These are phyloP conservation scores for Rhizopus arrhizus DNA, from an alignment of 371 early-diverging fungal species.

Conservation along the genomic window DNA sequence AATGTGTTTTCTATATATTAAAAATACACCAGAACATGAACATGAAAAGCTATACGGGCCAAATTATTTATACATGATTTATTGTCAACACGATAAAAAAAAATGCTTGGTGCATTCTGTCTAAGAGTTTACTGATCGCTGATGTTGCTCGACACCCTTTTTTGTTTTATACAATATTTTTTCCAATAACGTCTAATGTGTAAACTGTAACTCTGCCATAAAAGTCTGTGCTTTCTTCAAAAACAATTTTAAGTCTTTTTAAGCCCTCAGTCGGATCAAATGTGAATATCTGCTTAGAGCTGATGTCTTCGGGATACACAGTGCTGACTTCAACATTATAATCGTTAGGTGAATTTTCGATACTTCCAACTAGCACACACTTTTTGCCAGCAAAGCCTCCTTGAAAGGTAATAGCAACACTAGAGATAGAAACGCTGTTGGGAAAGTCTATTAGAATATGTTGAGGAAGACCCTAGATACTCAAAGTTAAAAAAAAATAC, in stretches of 20 bases:
- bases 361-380: conserved; percentile 52
- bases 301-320: conserved; percentile 75
- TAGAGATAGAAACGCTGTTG: conserved; percentile 44
- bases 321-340: conserved; percentile 47
- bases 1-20: too few relatives aligned
- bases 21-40: too few relatives aligned
- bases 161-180: background rate
- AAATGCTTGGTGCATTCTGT: conserved; percentile 35
- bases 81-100: conserved; percentile 19
- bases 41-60: too few relatives aligned
- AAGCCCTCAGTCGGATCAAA: conserved; percentile 18
- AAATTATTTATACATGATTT: conserved; percentile 27
- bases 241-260: conserved; percentile 65
- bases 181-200: conserved; percentile 70
- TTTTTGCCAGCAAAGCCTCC: conserved; percentile 90
- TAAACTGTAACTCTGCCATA: conserved; percentile 89
- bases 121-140: conserved; percentile 45
- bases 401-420: conserved; percentile 78
- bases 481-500: background rate
- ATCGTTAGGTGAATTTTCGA: conserved; percentile 33
- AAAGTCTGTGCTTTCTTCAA: conserved; percentile 83
- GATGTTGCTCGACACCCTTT: conserved; percentile 1
- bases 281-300: conserved; percentile 47
- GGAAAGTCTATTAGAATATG: conserved; percentile 76
- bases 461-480: conserved; percentile 76